phyloP scores from a whole-genome alignment of 2,329 filamentous ascomycete genomes.

The Paracoccidioides brasiliensis region DNA sequence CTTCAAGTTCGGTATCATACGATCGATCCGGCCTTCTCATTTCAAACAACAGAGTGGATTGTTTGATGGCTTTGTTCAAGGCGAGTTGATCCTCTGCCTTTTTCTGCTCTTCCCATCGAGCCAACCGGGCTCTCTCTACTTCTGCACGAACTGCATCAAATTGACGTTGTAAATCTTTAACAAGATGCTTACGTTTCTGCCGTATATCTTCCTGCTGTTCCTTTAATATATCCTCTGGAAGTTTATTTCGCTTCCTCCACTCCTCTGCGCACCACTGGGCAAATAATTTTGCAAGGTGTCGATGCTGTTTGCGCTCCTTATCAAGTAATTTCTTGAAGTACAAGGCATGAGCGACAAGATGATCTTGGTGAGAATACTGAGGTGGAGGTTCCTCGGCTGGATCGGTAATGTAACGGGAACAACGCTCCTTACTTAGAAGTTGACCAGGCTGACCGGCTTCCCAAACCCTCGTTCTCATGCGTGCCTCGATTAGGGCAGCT shows the following conservation, averaged over 20 bases:
- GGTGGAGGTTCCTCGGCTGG: conserved; percentile 57
- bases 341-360: conserved; percentile 64
- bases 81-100: conserved; percentile 40
- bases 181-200: conserved; percentile 57
- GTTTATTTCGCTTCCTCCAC: conserved; percentile 30
- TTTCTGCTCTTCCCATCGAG: conserved; percentile 46
- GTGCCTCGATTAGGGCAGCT: conserved; percentile 54
- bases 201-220: conserved; percentile 60
- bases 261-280: conserved; percentile 43
- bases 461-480: conserved; percentile 55
- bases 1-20: conserved; percentile 40
- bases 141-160: conserved; percentile 48
- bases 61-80: conserved; percentile 39
- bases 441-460: conserved; percentile 63
- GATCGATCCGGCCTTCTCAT: conserved; percentile 31
- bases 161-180: conserved; percentile 48
- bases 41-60: conserved; percentile 38
- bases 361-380: conserved; percentile 79
- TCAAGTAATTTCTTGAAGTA: conserved; percentile 71
- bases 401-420: conserved; percentile 61
- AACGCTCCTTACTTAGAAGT: conserved; percentile 55
- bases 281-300: conserved; percentile 60
- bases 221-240: conserved; percentile 60
- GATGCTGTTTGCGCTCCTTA: conserved; percentile 66
- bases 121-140: conserved; percentile 43